Base-by-base conservation (phyloP, 2,329 filamentous ascomycete genomes). In the Hymenoscyphus occultus region DNA sequence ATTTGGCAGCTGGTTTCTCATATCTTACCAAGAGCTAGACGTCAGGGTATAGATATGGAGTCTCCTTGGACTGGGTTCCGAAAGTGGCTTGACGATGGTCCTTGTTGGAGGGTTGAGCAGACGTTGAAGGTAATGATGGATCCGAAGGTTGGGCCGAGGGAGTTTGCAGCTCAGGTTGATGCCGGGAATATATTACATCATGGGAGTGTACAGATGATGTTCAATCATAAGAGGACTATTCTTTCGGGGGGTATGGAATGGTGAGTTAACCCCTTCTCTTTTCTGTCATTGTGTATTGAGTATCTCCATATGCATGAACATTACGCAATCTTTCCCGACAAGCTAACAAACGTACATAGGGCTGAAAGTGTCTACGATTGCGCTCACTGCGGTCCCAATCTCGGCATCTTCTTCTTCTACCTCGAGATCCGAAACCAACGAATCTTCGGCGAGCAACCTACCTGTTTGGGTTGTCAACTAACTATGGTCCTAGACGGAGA, bases 51-150 rank as follows among this genome's bases (percentile, higher is more conserved):
- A 14, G 70, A 74, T 59, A 54, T 74, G 0, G 51, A 60, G 1
- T 60, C 61, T 5, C 35, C 54, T 1, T 48, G 67, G 22, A 69
- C 69, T 0, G 67, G 65, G 2, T 74, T 74, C 35, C 59, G 69
- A 12, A 62, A 69, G 61, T 75, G 72, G 72, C 61, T 75, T 2
- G 68, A 74, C 0, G 66, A 69, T 39, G 65, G 67, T 1, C 70
- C 71, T 12, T 73, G 71, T 56, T 70, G 64, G 63, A 48, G 63
- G 1, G 70, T 74, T 0, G 67, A 65, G 1, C 59, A 68, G 14
- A 73, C 71, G 1, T 48, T 74, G 1, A 39, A 67, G 1, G 42
- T 60, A 0, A 60, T 74, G 1, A 54, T 66, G 6, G 48, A 67
- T 22, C 59, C 58, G 7, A 13, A 56, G 0, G 48, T 40, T 10